Conservation (phyloP, 306 rosid genomes). For the Arachis hypogaea region DNA sequence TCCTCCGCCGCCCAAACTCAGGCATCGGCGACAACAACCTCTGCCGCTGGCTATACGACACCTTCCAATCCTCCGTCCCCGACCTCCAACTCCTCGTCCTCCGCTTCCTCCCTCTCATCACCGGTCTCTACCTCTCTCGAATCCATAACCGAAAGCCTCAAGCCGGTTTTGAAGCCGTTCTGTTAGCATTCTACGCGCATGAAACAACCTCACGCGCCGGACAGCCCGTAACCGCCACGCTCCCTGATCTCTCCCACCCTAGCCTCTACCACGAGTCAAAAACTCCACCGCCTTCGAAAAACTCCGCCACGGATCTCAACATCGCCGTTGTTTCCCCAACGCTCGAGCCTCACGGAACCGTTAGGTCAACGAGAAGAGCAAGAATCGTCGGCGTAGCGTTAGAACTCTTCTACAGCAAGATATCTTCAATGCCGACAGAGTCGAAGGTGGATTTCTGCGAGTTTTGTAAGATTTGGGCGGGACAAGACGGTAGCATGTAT, state of each 20-base stretch:
- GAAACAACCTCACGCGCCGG: slow-evolving; percentile 67
- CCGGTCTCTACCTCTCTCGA: slow-evolving; percentile 72
- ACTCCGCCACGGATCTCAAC: slow-evolving; percentile 47
- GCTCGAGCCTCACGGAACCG: slow-evolving; percentile 72
- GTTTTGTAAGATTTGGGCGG: slow-evolving; percentile 67
- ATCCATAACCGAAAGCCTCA: slow-evolving; percentile 54
- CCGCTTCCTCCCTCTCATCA: slow-evolving; percentile 65
- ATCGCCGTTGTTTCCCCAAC: slow-evolving; percentile 49
- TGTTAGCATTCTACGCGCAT: slow-evolving; percentile 69
- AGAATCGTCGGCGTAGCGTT: slow-evolving; percentile 68
- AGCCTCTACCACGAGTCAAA: slow-evolving; percentile 70
- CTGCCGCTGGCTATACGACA: slow-evolving; percentile 90
- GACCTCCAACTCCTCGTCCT: slow-evolving; percentile 73
- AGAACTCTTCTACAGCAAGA: slow-evolving; percentile 58
- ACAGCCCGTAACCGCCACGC: slow-evolving; percentile 53
- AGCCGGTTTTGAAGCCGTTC: slow-evolving; percentile 80
- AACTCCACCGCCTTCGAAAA: slow-evolving; percentile 9
- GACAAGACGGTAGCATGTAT: slow-evolving; percentile 48
- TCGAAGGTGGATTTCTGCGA: slow-evolving; percentile 73
- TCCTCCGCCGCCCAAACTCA: slow-evolving; percentile 68
- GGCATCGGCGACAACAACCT: slow-evolving; percentile 75
- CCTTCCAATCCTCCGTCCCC: slow-evolving; percentile 64
- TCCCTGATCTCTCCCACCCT: slow-evolving; percentile 62
- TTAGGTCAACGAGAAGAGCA: slow-evolving; percentile 67
- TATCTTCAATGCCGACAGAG: slow-evolving; percentile 41